phyloP scores from a whole-genome alignment of 108 stramenopile species.

The Nitzschia inconspicua region DNA sequence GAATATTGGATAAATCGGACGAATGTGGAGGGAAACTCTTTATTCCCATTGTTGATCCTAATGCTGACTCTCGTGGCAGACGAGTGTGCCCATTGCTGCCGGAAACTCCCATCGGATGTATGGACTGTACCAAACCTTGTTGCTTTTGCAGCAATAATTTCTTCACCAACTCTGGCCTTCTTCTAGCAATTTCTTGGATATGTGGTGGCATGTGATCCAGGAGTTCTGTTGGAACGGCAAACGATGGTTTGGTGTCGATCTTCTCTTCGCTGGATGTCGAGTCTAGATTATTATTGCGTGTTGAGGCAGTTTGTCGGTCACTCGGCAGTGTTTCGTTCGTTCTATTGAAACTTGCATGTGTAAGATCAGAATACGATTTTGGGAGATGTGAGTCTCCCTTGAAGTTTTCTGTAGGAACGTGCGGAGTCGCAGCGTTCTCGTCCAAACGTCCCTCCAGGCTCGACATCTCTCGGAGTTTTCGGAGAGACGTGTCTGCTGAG shows the following conservation, averaged over 20 bases:
- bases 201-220: conserved; percentile 49
- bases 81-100: too few relatives aligned
- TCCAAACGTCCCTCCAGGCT: background rate
- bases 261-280: background rate
- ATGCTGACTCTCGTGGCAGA: too few relatives aligned
- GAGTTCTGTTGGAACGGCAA: conserved; percentile 12
- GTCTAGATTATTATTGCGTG: background rate
- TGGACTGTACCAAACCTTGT: conserved; percentile 3
- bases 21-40: too few relatives aligned
- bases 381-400: too few relatives aligned
- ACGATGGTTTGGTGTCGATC: background rate
- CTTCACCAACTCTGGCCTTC: conserved; percentile 47
- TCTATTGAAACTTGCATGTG: too few relatives aligned
- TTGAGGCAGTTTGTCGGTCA: background rate
- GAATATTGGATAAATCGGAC: background rate
- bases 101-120: too few relatives aligned
- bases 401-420: background rate
- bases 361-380: too few relatives aligned
- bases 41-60: too few relatives aligned
- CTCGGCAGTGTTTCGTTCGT: background rate
- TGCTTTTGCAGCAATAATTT: conserved; percentile 24
- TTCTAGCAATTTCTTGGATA: conserved; percentile 50
- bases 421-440: background rate
- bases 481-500: background rate
- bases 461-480: background rate